Conservation (phyloP, 2,329 filamentous ascomycete genomes). For the Ophiostoma fasciatum region DNA sequence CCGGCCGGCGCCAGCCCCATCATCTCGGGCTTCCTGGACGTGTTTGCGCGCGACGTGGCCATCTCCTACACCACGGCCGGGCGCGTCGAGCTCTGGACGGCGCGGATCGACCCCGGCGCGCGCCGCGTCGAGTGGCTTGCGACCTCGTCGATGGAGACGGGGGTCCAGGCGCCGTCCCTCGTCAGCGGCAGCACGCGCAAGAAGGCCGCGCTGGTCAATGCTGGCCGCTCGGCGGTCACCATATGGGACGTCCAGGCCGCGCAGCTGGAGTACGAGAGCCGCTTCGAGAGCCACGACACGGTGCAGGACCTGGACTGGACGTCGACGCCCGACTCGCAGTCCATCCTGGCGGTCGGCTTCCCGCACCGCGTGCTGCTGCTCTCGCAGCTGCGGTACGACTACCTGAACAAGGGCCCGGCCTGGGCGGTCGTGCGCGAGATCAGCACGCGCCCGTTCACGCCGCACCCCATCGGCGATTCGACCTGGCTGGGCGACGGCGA, state of each 20-base stretch:
- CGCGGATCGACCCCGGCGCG: slow-evolving; percentile 48
- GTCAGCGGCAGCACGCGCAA: slow-evolving; percentile 77
- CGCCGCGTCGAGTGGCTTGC: slow-evolving; percentile 62
- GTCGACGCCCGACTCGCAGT: slow-evolving; percentile 76
- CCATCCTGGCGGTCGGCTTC: slow-evolving; percentile 84
- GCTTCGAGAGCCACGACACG: slow-evolving; percentile 55
- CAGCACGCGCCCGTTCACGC: slow-evolving; percentile 63
- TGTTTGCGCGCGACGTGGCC: slow-evolving; percentile 73
- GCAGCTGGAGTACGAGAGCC: slow-evolving; percentile 66
- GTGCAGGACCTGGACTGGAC: slow-evolving; percentile 91
- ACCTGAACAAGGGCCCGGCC: slow-evolving; percentile 73
- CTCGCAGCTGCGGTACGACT: slow-evolving; percentile 81
- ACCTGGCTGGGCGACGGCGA: slow-evolving; percentile 80
- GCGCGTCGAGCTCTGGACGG: slow-evolving; percentile 72
- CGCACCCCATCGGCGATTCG: slow-evolving; percentile 83
- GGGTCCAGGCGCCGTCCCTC: slow-evolving; percentile 55
- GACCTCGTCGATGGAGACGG: slow-evolving; percentile 70
- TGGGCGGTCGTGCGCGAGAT: slow-evolving; percentile 81
- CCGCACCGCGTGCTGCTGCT: slow-evolving; percentile 71
- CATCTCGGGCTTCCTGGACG: slow-evolving; percentile 66
- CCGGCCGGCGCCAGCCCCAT: slow-evolving; percentile 61
- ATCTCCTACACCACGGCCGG: slow-evolving; percentile 70
- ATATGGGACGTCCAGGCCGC: slow-evolving; percentile 83
- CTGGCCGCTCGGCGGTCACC: slow-evolving; percentile 56
- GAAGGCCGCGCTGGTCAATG: slow-evolving; percentile 72